Percentiles rank a stretch among this genome's conserved stretches.
These are phyloP conservation scores for Heteromeles arbutifolia DNA, from an alignment of 306 rosid species.

Conservation along the genomic window DNA sequence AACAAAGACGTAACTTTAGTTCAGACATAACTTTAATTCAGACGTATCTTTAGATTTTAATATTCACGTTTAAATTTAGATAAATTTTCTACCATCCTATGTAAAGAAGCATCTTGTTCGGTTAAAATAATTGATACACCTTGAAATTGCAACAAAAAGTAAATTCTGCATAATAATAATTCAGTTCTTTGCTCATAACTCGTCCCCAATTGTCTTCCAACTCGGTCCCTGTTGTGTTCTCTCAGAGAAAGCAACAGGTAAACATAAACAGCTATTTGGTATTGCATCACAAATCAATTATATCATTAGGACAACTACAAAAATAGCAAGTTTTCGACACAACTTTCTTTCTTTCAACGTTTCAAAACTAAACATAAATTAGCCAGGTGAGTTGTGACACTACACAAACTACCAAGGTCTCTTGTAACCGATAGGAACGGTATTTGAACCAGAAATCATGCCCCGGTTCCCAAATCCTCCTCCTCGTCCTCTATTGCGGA, in stretches of 20 bases:
- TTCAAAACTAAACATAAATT: neutral
- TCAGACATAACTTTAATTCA: too few species aligned
- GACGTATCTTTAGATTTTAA: too few species aligned
- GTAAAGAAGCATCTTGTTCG: too few species aligned
- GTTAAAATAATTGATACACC: too few species aligned
- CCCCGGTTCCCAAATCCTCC: slow-evolving; percentile 62
- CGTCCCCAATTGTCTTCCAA: neutral
- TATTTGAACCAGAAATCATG: slow-evolving; percentile 64
- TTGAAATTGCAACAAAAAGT: too few species aligned
- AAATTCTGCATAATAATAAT: too few species aligned
- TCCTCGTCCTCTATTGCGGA: slow-evolving; percentile 76
- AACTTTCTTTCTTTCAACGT: neutral
- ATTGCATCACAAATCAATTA: neutral
- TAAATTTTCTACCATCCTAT: too few species aligned
- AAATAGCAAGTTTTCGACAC: neutral
- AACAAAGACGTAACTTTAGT: too few species aligned
- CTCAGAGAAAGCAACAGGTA: too few species aligned
- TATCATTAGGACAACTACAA: neutral
- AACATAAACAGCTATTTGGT: neutral
- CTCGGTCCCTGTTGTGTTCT: too few species aligned
- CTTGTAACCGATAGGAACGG: slow-evolving; percentile 56
- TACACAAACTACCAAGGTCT: slow-evolving; percentile 44
- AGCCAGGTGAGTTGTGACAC: neutral
- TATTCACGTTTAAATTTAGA: too few species aligned
- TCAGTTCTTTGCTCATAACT: neutral